Percentiles rank a stretch among this genome's conserved stretches.
phyloP scores from a whole-genome alignment of 2,329 filamentous ascomycete genomes.

The Ophiocordyceps camponoti-rufipedis region DNA sequence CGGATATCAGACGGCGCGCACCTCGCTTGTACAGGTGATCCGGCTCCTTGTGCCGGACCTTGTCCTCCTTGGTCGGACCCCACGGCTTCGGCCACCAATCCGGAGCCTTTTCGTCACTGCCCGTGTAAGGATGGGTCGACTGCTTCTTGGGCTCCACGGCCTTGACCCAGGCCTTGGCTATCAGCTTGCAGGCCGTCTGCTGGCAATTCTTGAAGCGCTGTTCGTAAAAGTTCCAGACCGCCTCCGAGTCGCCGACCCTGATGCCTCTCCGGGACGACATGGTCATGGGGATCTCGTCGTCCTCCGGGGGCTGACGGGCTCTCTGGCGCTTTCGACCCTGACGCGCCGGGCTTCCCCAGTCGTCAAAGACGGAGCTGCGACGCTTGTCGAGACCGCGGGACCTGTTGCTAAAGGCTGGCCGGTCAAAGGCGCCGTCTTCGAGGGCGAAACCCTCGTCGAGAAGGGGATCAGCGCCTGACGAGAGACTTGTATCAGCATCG shows the following conservation, averaged over 20 bases:
- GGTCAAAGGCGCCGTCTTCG: slow-evolving; percentile 9
- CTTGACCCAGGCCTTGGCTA: slow-evolving; percentile 62
- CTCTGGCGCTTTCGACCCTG: slow-evolving; percentile 12
- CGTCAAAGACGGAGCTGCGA: slow-evolving; percentile 13
- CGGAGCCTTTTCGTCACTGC: slow-evolving; percentile 41
- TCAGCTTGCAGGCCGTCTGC: slow-evolving; percentile 52
- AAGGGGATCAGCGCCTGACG: slow-evolving; percentile 13
- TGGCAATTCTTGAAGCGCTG: slow-evolving; percentile 47
- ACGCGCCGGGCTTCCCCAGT: slow-evolving; percentile 13
- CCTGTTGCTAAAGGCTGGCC: slow-evolving; percentile 9
- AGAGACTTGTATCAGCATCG: neutral
- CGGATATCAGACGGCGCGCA: slow-evolving; percentile 9
- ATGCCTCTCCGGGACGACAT: slow-evolving; percentile 24
- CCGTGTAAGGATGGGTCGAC: slow-evolving; percentile 53
- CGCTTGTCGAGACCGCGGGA: slow-evolving; percentile 12
- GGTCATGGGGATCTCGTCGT: slow-evolving; percentile 22
- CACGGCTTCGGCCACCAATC: slow-evolving; percentile 48
- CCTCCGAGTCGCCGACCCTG: slow-evolving; percentile 31
- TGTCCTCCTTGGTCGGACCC: slow-evolving; percentile 29
- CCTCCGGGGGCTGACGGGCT: slow-evolving; percentile 18
- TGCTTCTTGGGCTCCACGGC: slow-evolving; percentile 62
- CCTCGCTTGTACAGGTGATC: slow-evolving; percentile 54
- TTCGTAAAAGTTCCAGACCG: slow-evolving; percentile 41
- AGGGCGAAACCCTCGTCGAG: slow-evolving; percentile 14
- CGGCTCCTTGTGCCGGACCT: slow-evolving; percentile 51